These are phyloP conservation scores for Cladophialophora psammophila DNA, from an alignment of 2,329 filamentous ascomycete genomes.

Conservation along the genomic window DNA sequence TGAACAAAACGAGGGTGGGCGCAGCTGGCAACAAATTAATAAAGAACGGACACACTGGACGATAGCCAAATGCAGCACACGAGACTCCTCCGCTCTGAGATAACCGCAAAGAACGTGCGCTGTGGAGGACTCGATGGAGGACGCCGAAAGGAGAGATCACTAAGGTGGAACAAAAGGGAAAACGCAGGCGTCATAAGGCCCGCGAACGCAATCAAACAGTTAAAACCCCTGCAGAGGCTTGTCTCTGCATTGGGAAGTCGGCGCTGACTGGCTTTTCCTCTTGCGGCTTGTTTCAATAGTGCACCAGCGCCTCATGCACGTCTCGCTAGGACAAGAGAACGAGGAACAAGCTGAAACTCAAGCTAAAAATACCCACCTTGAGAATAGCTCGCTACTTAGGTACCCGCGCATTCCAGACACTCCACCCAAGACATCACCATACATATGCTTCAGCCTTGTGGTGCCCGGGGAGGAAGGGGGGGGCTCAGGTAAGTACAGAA, in stretches of 20 bases:
- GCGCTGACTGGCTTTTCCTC: background rate
- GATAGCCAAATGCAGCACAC: constrained; percentile 14
- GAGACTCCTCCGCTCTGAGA: background rate
- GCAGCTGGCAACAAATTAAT: background rate
- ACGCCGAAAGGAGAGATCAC: background rate
- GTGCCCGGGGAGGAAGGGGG: too few relatives aligned
- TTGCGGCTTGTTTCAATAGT: background rate
- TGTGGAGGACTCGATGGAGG: background rate
- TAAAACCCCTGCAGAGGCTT: background rate
- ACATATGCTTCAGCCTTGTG: background rate
- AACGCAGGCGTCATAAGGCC: constrained; percentile 8
- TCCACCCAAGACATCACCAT: background rate
- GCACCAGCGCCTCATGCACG: too few relatives aligned
- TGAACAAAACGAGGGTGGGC: background rate
- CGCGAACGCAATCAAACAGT: constrained; percentile 1
- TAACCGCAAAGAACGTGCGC: background rate
- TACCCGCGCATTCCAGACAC: background rate
- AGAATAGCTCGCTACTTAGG: background rate
- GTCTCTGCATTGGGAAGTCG: background rate
- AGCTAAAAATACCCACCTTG: background rate
- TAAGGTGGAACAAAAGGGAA: background rate
- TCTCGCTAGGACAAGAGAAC: too few relatives aligned
- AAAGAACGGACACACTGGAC: constrained; percentile 21
- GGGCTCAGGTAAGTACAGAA: too few relatives aligned
- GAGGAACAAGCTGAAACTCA: background rate